Conservation (phyloP, 441 rosid genomes). For the Capsella rubella region DNA sequence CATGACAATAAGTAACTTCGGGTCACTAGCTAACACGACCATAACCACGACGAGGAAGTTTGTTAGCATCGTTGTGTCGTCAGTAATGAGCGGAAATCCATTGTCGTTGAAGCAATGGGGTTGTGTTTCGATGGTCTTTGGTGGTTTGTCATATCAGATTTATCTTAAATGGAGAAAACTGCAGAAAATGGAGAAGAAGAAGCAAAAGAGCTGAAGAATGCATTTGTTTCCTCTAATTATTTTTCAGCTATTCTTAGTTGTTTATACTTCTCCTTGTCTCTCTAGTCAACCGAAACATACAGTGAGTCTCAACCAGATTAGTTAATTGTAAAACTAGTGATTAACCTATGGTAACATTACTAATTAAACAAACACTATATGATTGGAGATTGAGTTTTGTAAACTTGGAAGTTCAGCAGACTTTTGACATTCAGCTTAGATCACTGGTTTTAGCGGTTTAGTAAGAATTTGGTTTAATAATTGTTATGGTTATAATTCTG, state of each 20-base stretch:
- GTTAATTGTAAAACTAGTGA: constrained; percentile 31
- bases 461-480: background rate
- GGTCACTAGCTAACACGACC: constrained; percentile 92
- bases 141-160: constrained; percentile 92
- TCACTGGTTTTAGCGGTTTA: background rate
- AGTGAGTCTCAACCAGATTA: constrained; percentile 24
- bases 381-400: background rate
- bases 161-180: constrained; percentile 85
- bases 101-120: constrained; percentile 93
- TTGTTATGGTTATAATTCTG: background rate
- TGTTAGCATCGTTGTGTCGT: constrained; percentile 90
- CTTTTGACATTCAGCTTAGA: background rate
- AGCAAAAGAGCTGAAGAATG: constrained; percentile 51
- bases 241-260: constrained; percentile 1
- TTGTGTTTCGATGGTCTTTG: constrained; percentile 88
- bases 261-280: background rate
- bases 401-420: background rate
- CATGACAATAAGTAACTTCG: constrained; percentile 88
- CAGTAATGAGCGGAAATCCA: constrained; percentile 89
- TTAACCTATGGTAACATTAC: background rate
- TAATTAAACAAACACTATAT: background rate
- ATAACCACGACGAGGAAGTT: constrained; percentile 95
- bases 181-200: constrained; percentile 78
- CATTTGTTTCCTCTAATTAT: background rate
- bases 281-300: constrained; percentile 2